These are phyloP conservation scores for Xylaria sp. DNA, from an alignment of 2,329 filamentous ascomycete species.

Conservation along the genomic window DNA sequence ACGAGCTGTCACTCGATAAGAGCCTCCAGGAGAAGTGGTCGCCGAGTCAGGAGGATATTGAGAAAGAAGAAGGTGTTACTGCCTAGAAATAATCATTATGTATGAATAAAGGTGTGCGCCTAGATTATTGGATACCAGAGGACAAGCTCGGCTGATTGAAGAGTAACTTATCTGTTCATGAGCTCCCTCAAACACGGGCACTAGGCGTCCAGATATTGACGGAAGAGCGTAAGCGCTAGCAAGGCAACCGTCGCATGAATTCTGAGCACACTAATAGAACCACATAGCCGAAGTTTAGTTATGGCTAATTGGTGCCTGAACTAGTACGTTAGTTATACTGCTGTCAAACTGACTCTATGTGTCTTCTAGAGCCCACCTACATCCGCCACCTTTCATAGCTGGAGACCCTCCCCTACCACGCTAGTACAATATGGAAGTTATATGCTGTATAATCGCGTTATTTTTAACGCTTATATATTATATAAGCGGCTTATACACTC, in stretches of 20 bases:
- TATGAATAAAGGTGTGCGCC: neutral
- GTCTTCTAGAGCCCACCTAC: no score
- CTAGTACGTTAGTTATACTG: no score
- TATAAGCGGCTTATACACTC: no score
- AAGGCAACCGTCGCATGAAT: neutral
- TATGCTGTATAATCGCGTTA: no score
- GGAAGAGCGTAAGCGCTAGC: neutral
- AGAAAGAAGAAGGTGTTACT: conserved; percentile 54
- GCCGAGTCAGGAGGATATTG: conserved; percentile 59
- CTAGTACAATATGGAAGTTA: no score
- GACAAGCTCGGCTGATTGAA: neutral
- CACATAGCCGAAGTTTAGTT: no score
- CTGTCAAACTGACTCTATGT: no score
- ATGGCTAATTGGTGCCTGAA: no score
- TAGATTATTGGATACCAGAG: neutral
- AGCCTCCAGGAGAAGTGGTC: conserved; percentile 64
- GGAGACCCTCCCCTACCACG: no score
- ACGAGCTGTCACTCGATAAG: conserved; percentile 56
- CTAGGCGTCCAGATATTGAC: neutral
- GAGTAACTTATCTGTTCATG: neutral
- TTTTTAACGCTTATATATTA: no score
- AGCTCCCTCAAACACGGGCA: neutral
- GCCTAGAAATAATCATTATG: conserved; percentile 19
- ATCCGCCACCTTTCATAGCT: no score
- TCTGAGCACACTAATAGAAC: no score